Conservation (phyloP, 805 yeast species). For the Lachancea meyersii region DNA sequence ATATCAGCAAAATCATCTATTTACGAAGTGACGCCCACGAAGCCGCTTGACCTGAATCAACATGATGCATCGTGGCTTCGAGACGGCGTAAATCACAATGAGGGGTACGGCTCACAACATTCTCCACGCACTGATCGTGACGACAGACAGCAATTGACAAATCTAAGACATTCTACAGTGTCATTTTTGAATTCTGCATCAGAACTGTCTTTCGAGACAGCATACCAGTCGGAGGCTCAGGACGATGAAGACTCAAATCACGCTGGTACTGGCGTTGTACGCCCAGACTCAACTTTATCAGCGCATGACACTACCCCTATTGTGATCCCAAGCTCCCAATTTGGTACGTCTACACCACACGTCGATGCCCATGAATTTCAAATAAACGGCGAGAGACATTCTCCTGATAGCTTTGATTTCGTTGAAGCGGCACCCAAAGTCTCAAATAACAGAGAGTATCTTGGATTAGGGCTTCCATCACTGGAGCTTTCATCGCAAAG, state of each 20-base stretch:
- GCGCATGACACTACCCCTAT: slow-evolving; percentile 6
- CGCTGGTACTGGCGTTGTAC: background rate
- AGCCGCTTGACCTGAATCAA: background rate
- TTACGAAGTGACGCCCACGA: slow-evolving; percentile 4
- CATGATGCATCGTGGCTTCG: background rate
- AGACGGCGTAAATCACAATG: background rate
- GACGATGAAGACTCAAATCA: background rate
- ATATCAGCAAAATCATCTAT: background rate
- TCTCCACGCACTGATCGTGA: background rate
- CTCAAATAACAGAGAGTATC: background rate
- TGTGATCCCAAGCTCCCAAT: slow-evolving; percentile 2
- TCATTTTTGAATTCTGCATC: slow-evolving; percentile 8
- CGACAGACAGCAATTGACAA: background rate
- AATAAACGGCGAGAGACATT: background rate
- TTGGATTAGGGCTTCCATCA: background rate
- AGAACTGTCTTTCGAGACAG: slow-evolving; percentile 8
- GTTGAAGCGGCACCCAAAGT: background rate
- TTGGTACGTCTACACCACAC: slow-evolving; percentile 8
- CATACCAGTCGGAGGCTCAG: slow-evolving; percentile 1
- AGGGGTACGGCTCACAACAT: background rate
- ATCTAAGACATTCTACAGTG: background rate
- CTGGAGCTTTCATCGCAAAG: no score
- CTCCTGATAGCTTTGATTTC: slow-evolving; percentile 7
- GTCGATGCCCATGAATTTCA: background rate
- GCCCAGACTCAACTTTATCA: background rate